These are phyloP conservation scores for Apiospora aurea DNA, from an alignment of 2,329 filamentous ascomycete genomes.

Conservation along the genomic window DNA sequence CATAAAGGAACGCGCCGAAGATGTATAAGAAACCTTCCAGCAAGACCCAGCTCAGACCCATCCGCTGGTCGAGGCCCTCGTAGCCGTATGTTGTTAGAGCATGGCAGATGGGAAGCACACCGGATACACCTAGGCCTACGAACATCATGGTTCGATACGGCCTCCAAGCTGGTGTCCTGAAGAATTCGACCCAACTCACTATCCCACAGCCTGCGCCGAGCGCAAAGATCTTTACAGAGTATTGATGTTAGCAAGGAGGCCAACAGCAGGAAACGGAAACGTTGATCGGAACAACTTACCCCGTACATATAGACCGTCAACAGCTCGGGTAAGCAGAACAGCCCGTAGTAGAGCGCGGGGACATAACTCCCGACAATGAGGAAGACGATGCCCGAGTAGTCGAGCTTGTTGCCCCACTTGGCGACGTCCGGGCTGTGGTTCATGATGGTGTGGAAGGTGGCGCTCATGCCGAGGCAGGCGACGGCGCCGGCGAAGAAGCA, in stretches of 20 bases:
- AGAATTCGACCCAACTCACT: conserved; percentile 81
- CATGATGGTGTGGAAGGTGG: conserved; percentile 82
- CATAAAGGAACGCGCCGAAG: conserved; percentile 84
- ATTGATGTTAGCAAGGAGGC: neutral
- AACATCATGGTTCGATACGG: conserved; percentile 91
- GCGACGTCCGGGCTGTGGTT: conserved; percentile 85
- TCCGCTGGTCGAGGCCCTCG: conserved; percentile 69
- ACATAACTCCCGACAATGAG: conserved; percentile 93
- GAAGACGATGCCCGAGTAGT: conserved; percentile 92
- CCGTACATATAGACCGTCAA: conserved; percentile 77
- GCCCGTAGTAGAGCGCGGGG: conserved; percentile 86
- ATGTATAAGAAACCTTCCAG: conserved; percentile 86
- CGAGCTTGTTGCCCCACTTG: conserved; percentile 87
- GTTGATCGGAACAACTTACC: conserved; percentile 56
- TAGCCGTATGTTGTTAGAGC: conserved; percentile 74
- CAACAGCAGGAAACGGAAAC: neutral
- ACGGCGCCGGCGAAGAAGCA: conserved; percentile 82
- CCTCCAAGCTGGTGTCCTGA: conserved; percentile 83
- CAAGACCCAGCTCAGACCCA: conserved; percentile 82
- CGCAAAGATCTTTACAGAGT: conserved; percentile 68
- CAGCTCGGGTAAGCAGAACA: conserved; percentile 72
- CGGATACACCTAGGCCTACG: conserved; percentile 83
- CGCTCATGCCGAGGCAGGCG: conserved; percentile 79
- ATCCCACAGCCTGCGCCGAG: conserved; percentile 79
- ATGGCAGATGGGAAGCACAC: conserved; percentile 83